These are phyloP conservation scores for Saksenaea oblongispora DNA, from an alignment of 371 early-diverging fungal genomes.

Conservation along the genomic window DNA sequence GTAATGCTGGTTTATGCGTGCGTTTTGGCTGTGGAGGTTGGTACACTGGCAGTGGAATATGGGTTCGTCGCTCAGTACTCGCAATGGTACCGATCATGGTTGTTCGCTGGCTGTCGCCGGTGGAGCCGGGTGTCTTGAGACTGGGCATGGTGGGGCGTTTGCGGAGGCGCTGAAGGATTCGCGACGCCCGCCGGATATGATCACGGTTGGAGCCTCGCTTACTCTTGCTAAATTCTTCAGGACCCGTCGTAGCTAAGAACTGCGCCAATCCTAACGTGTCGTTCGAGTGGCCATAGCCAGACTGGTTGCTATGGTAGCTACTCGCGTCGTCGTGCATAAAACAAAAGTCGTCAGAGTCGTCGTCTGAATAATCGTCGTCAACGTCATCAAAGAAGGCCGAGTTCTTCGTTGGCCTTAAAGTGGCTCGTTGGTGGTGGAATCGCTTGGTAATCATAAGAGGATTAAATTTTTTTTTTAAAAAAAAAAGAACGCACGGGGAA, in stretches of 20 bases:
- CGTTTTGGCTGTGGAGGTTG: conserved; percentile 7
- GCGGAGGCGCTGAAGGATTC: conserved; percentile 27
- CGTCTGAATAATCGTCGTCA: conserved; percentile 17
- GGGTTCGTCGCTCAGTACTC: conserved; percentile 9
- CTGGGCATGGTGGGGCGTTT: conserved; percentile 21
- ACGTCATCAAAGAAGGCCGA: conserved; percentile 25
- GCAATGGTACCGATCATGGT: not conserved
- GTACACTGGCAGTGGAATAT: conserved; percentile 27
- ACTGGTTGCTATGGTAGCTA: conserved; percentile 3
- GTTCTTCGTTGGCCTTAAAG: conserved; percentile 14
- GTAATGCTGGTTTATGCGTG: conserved; percentile 10
- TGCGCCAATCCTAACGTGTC: conserved; percentile 38
- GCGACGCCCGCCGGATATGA: conserved; percentile 33
- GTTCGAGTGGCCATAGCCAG: not conserved
- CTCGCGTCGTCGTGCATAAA: conserved; percentile 14
- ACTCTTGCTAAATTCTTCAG: conserved; percentile 31
- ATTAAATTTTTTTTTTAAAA: not conserved
- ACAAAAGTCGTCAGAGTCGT: conserved; percentile 8
- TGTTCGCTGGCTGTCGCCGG: not conserved
- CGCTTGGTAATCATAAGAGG: not conserved
- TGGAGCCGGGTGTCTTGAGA: not conserved
- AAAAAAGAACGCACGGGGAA: not conserved
- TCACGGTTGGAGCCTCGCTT: conserved; percentile 8
- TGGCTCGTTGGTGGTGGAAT: conserved; percentile 16
- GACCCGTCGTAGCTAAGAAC: conserved; percentile 39